Conservation (phyloP, 305 asterid species). For the Petunia hybrid region DNA sequence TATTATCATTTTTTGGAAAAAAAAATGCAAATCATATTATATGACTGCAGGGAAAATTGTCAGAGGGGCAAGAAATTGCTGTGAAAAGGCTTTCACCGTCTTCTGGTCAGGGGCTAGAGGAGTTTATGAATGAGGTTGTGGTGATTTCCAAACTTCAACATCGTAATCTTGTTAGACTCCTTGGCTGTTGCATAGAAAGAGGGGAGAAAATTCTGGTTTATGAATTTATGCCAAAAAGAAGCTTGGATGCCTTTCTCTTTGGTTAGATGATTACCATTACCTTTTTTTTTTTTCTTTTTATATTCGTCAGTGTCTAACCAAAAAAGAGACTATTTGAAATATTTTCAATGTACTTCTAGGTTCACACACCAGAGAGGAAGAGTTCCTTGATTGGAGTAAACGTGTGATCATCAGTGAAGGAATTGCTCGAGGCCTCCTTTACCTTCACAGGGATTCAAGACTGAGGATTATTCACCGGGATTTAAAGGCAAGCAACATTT, state of each 20-base stretch:
- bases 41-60: constrained; percentile 29
- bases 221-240: constrained; percentile 41
- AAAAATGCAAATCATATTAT: constrained; percentile 24
- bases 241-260: constrained; percentile 38
- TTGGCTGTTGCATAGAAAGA: constrained; percentile 40
- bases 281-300: neutral
- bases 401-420: constrained; percentile 34
- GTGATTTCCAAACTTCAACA: constrained; percentile 44
- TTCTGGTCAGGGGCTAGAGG: constrained; percentile 39
- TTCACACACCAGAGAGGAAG: neutral
- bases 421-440: constrained; percentile 43
- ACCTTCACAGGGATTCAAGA: constrained; percentile 47
- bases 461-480: constrained; percentile 44
- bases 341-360: constrained; percentile 9
- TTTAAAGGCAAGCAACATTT: constrained; percentile 43
- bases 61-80: constrained; percentile 39
- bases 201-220: constrained; percentile 40
- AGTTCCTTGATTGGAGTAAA: constrained; percentile 35
- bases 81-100: constrained; percentile 43
- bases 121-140: constrained; percentile 42
- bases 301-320: neutral
- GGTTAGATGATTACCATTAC: constrained; percentile 24
- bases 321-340: neutral
- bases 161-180: constrained; percentile 43
- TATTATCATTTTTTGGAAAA: constrained; percentile 44